phyloP scores from a whole-genome alignment of 2,329 filamentous ascomycete genomes.

The Ophiostoma triangulosporum region DNA sequence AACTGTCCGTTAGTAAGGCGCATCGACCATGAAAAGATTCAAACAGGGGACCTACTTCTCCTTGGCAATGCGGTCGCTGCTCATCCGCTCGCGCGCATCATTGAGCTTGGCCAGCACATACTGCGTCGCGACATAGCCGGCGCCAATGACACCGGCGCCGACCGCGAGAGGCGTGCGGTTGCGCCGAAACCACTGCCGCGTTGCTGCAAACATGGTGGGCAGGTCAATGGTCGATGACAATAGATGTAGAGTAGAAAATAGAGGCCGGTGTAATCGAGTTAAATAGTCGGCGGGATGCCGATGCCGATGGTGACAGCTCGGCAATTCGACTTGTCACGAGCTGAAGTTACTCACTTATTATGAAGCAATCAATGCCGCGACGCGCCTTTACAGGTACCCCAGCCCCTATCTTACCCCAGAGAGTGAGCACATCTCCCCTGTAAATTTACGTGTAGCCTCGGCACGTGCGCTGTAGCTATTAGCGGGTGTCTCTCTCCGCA shows the following conservation, averaged over 20 bases:
- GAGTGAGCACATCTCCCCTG: background rate
- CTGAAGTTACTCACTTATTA: no score
- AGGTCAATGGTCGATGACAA: no score
- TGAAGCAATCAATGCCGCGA: no score
- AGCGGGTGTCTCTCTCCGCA: background rate
- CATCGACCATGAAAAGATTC: background rate
- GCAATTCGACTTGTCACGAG: no score
- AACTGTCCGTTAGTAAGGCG: constrained; percentile 37
- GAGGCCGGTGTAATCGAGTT: constrained; percentile 12
- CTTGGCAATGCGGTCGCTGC: constrained; percentile 84
- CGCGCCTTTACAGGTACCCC: background rate
- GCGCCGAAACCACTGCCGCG: constrained; percentile 81
- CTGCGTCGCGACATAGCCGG: constrained; percentile 81
- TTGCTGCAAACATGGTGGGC: constrained; percentile 47
- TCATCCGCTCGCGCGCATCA: constrained; percentile 91
- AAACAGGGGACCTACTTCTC: constrained; percentile 59
- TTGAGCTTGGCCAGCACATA: constrained; percentile 86
- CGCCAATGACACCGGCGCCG: constrained; percentile 74
- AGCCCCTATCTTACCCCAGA: background rate
- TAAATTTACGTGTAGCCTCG: constrained; percentile 16
- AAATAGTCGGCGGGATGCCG: no score
- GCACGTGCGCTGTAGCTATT: constrained; percentile 16
- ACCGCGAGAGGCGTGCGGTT: constrained; percentile 85
- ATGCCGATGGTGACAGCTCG: no score
- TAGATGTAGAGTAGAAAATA: no score